A percentile compares a stretch with the other conserved stretches of the same genome.
Conservation (phyloP, 1,139 yeast species). For the Taphrina wiesneri region DNA sequence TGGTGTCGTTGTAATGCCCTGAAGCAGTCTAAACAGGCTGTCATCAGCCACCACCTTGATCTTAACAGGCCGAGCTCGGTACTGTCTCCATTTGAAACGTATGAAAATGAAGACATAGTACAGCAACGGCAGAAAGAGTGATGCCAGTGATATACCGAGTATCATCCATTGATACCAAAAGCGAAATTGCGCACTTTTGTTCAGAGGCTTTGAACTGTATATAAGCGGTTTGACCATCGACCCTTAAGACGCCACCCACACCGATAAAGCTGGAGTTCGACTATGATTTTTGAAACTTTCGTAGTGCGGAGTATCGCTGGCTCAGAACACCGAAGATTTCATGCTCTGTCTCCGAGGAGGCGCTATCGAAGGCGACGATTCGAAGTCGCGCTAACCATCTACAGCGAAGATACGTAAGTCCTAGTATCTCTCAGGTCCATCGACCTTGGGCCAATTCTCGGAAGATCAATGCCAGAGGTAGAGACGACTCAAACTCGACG, state of each 20-base stretch:
- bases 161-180: slow-evolving; percentile 20
- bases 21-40: not conserved
- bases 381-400: too few species aligned
- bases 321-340: not conserved
- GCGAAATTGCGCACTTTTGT: not conserved
- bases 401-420: too few species aligned
- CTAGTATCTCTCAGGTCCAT: too few species aligned
- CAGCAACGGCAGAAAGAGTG: not conserved
- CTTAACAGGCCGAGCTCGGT: slow-evolving; percentile 2
- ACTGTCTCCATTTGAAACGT: slow-evolving; percentile 6
- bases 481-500: too few species aligned
- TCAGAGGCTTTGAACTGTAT: slow-evolving; percentile 2
- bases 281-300: not conserved
- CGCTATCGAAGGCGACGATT: not conserved
- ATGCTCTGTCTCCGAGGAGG: not conserved
- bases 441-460: too few species aligned
- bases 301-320: not conserved
- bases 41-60: slow-evolving; percentile 6
- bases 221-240: not conserved
- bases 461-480: too few species aligned
- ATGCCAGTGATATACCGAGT: not conserved
- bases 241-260: not conserved
- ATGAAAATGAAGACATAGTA: not conserved
- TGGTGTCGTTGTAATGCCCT: not conserved
- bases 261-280: not conserved